A percentile compares a stretch with the other conserved stretches of the same genome.
Conservation (phyloP, 2,329 filamentous ascomycete species). For the Pseudogymnoascus sp. region DNA sequence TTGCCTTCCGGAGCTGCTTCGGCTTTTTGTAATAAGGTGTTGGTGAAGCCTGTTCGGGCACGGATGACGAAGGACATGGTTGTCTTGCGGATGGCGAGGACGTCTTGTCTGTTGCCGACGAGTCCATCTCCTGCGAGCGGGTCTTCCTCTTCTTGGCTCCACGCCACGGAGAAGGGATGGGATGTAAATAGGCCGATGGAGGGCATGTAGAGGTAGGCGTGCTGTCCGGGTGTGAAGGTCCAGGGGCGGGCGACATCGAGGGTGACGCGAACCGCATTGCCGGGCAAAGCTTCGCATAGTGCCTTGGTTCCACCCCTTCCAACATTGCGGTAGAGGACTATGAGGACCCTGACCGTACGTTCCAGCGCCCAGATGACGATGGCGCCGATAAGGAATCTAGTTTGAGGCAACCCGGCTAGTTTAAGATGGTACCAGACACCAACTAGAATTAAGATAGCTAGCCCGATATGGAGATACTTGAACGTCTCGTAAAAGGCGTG, state of each 20-base stretch:
- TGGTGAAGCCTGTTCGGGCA: conserved; percentile 67
- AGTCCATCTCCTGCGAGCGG: conserved; percentile 44
- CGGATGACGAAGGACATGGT: conserved; percentile 67
- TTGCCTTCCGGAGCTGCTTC: conserved; percentile 52
- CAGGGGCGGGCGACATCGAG: conserved; percentile 70
- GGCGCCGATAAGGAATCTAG: conserved; percentile 53
- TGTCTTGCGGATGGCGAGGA: conserved; percentile 53
- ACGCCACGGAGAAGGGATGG: conserved; percentile 73
- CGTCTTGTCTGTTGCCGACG: conserved; percentile 52
- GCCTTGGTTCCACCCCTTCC: conserved; percentile 60
- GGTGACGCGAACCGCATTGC: conserved; percentile 67
- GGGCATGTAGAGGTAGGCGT: conserved; percentile 75
- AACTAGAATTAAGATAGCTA: conserved; percentile 52
- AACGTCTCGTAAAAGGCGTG: conserved; percentile 78
- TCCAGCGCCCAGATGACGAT: conserved; percentile 63
- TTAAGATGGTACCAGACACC: conserved; percentile 62
- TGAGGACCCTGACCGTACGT: conserved; percentile 51
- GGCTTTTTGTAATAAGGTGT: conserved; percentile 61
- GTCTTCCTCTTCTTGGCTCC: conserved; percentile 60
- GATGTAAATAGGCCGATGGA: conserved; percentile 65
- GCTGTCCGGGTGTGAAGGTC: conserved; percentile 67
- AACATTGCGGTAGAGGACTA: conserved; percentile 58
- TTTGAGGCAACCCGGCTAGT: conserved; percentile 46
- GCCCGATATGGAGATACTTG: conserved; percentile 62
- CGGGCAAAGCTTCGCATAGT: conserved; percentile 67